Conservation (phyloP, 1,139 yeast genomes). For the Zygoascus meyerae region DNA sequence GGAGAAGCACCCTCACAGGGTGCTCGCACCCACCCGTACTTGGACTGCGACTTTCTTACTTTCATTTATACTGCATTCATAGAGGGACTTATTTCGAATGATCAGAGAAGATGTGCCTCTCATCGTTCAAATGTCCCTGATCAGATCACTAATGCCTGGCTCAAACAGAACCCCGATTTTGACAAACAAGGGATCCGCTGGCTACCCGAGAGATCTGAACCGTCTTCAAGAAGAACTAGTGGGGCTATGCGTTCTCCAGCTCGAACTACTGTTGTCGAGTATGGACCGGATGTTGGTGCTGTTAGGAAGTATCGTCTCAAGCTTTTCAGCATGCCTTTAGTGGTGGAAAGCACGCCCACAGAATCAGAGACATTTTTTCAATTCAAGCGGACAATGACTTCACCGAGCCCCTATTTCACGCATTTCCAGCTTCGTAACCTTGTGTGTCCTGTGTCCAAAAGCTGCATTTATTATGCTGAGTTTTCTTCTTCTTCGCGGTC, state of each 20-base stretch:
- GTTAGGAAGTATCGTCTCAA: constrained; percentile 8
- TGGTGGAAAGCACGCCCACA: background rate
- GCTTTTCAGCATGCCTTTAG: constrained; percentile 1
- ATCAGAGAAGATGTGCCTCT: background rate
- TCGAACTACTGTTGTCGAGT: no score
- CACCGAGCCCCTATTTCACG: constrained; percentile 45
- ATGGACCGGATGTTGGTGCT: constrained; percentile 3
- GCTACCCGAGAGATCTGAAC: background rate
- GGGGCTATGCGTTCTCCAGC: no score
- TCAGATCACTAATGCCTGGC: constrained; percentile 4
- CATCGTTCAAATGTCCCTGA: constrained; percentile 3
- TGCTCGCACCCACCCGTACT: background rate
- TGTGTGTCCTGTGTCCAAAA: constrained; percentile 40
- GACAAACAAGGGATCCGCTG: constrained; percentile 15
- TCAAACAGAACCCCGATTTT: background rate
- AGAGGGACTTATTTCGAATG: constrained; percentile 4
- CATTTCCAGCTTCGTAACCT: constrained; percentile 56
- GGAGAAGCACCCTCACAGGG: no score
- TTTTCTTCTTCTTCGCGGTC: no score
- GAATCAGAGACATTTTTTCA: constrained; percentile 10
- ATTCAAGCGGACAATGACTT: constrained; percentile 42
- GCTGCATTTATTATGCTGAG: constrained; percentile 31
- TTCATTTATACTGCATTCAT: constrained; percentile 5
- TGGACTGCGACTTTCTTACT: constrained; percentile 11
- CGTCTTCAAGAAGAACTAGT: no score